Evolutionary conservation across 257 asterid species (phyloP).

Genomic region (Solanum piurae): DNA sequence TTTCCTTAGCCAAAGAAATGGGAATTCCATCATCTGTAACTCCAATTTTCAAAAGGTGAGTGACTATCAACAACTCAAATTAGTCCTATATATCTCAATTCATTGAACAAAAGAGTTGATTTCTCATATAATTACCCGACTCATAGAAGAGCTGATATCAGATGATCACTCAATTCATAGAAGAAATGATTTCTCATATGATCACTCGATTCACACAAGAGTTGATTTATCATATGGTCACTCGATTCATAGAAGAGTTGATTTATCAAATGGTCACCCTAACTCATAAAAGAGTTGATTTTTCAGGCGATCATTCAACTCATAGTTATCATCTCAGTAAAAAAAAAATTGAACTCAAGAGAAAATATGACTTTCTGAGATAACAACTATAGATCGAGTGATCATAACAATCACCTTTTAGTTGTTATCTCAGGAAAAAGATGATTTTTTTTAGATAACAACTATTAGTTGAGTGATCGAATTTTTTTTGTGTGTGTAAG

Average conservation of each 20-base stretch:
- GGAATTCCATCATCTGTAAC: neutral
- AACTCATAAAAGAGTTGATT: too few relatives aligned
- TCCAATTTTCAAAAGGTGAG: neutral
- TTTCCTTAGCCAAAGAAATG: neutral
- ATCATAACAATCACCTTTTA: neutral
- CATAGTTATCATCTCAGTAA: too few relatives aligned
- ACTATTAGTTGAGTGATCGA: neutral
- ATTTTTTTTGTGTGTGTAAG: neutral
- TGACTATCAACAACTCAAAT: neutral
- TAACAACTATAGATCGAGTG: neutral
- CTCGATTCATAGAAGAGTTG: too few relatives aligned
- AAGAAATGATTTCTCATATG: too few relatives aligned
- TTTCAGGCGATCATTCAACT: too few relatives aligned
- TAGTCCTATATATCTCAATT: neutral
- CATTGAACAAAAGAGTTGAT: neutral
- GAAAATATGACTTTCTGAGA: neutral
- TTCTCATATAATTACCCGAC: too few relatives aligned
- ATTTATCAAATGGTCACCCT: too few relatives aligned
- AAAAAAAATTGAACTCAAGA: too few relatives aligned
- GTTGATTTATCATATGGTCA: too few relatives aligned
- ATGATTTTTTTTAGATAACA: neutral
- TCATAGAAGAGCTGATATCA: neutral
- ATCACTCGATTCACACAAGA: too few relatives aligned
- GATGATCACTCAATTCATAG: neutral
- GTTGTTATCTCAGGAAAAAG: too few relatives aligned